Evolutionary conservation across 345 rosid genomes (phyloP).

Genomic region (Crucihimalaya himalaica): DNA sequence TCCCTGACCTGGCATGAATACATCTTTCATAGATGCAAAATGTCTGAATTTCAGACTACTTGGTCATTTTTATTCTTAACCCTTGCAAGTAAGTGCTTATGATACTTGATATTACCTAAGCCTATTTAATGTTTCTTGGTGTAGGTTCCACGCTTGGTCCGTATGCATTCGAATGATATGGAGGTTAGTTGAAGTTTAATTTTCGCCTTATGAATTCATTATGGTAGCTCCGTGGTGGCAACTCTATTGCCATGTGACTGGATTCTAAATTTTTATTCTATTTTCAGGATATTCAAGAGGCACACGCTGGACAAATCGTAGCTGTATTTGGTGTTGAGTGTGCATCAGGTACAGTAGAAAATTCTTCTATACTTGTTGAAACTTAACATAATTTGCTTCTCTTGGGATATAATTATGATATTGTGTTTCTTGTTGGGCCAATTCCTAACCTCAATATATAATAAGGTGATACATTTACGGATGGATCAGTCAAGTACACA

Average conservation of each 20-base stretch:
- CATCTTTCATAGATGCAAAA: not conserved
- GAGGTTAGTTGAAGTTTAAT: constrained; percentile 54
- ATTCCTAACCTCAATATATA: not conserved
- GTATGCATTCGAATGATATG: constrained; percentile 99
- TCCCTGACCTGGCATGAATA: not conserved
- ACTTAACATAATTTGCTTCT: not conserved
- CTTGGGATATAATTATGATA: not conserved
- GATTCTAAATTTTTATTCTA: constrained; percentile 1
- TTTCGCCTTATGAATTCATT: constrained; percentile 3
- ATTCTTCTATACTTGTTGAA: constrained; percentile 9
- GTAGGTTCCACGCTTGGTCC: constrained; percentile 92
- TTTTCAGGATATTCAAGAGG: constrained; percentile 93
- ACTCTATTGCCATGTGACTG: not conserved
- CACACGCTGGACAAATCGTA: constrained; percentile 97
- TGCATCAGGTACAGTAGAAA: constrained; percentile 74
- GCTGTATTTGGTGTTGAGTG: constrained; percentile 99
- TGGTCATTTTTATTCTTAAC: not conserved
- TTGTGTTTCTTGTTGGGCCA: constrained; percentile 11
- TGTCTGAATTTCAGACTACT: not conserved
- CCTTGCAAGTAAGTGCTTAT: not conserved
- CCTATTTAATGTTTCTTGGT: constrained; percentile 26
- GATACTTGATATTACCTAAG: not conserved
- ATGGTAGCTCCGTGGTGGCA: not conserved
- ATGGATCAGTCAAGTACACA: constrained; percentile 90
- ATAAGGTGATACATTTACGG: constrained; percentile 93